A percentile compares a stretch with the other conserved stretches of the same genome.
phyloP scores from a whole-genome alignment of 1,284 basidiomycete species.

The Malassezia vespertilionis region DNA sequence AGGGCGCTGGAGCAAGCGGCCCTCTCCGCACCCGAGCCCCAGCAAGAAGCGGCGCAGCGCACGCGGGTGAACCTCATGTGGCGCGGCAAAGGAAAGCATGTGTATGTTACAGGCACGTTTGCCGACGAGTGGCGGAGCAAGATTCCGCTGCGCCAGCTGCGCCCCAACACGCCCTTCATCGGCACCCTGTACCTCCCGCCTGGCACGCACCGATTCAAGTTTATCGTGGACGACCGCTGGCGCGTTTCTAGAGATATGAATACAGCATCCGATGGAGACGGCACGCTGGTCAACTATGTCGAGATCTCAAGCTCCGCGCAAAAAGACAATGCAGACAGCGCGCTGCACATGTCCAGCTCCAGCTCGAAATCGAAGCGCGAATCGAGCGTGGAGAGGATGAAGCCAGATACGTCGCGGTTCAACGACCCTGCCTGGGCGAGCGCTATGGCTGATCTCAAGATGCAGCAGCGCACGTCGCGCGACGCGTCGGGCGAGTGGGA shows the following conservation, averaged over 20 bases:
- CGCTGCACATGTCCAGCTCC: background rate
- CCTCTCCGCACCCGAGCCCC: background rate
- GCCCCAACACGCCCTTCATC: constrained; percentile 26
- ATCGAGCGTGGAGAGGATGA: background rate
- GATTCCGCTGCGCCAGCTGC: constrained; percentile 33
- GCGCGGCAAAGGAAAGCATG: constrained; percentile 42
- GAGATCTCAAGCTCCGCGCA: constrained; percentile 40
- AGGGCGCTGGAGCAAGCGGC: background rate
- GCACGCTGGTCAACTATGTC: constrained; percentile 80
- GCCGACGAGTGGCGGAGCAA: constrained; percentile 55
- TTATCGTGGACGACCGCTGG: constrained; percentile 87
- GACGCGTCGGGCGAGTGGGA: constrained; percentile 24
- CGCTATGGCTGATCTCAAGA: constrained; percentile 12
- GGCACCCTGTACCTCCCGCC: constrained; percentile 53
- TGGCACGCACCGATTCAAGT: constrained; percentile 89
- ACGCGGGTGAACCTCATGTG: constrained; percentile 27
- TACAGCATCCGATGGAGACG: constrained; percentile 86
- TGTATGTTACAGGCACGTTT: constrained; percentile 56
- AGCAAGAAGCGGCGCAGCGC: constrained; percentile 9
- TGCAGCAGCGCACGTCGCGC: background rate
- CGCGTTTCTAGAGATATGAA: constrained; percentile 65
- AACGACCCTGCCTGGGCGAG: constrained; percentile 8
- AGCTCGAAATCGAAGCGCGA: too few relatives aligned
- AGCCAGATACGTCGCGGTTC: background rate
- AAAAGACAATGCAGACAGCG: background rate